Evolutionary conservation across 2,329 filamentous ascomycete genomes (phyloP), one percentile per base, ranked within the genome.

Genomic region (Acrocalymma vagum): DNA sequence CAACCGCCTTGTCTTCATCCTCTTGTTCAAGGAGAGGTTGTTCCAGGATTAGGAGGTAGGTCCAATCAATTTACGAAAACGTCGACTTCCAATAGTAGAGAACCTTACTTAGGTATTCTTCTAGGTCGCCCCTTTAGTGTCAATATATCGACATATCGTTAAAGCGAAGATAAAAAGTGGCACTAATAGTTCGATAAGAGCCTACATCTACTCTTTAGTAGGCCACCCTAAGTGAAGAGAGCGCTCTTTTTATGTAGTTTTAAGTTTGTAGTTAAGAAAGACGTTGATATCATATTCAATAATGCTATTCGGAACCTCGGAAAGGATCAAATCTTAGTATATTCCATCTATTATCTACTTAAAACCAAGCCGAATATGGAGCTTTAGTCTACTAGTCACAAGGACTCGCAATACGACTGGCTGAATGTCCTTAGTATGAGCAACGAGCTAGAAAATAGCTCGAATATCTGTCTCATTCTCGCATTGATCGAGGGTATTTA

Each of bases 101-200:
- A 7, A 58, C 42, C 20, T 46, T 55, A 10, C 48, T 34, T 15
- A 59, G 27, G 20, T 35, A 44, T 3, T 22, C 41, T 23, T 36
- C 18, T 29, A 49, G 46, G 42, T 50, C 17, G 22, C 47, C 6
- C 43, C 29, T 31, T 51, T 43, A 5, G 15, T 38, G 17, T 42
- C 36, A 32, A 65, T 21, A 38, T 55, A 63, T 25, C 55, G 55
- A 40, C 49, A 62, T 8, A 48, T 45, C 2, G 58, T 65, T 16
- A 51, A 52, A 31, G 69, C 62, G 24, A 50, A 67, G 38, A 72
- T 72, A 39, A 72, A 72, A 13, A 72, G 45, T 9, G 48, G 53
- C 20, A 28, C 60, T 54, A 41, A 55, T 30, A 29, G 60, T 36
- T 58, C 29, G 26, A 66, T 56, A 5, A 72, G 45, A 6, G 33